Evolutionary conservation across 306 rosid genomes (phyloP), one percentile per base, ranked within the genome.

Genomic region (Cucumis hystrix): DNA sequence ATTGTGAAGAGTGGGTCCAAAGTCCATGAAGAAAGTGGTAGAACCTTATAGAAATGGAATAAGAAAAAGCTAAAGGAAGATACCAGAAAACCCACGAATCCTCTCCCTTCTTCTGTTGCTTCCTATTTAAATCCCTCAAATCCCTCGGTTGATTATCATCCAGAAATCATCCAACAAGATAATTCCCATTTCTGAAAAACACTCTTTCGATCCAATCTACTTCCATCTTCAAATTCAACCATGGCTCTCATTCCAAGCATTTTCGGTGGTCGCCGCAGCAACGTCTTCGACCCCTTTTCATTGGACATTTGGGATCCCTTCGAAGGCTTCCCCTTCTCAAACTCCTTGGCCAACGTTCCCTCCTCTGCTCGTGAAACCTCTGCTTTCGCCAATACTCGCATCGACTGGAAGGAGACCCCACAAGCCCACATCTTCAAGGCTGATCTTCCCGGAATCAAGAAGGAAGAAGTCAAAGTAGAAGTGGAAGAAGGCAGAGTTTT

Each of bases 351-450:
- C 43, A 73, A 25, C 25, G 6, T 9, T 2, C 66, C 84, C 15
- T n/a, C 84, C 74, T 23, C 80, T 0, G 82, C 80, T 21, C 6
- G 68, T 0, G 84, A 85, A 8, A 76, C 85, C 14, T 23, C 85
- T 21, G 83, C 85, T n/a, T 41, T 82, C 14, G 88, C 83, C 18
- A 72, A 82, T 47, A 45, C 83, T 7, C 82, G 79, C 5, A 79
- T 85, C 43, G 83, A 85, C 52, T 85, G 85, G 88, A 85, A 80
- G 20, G 85, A 85, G 43, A 85, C 85, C 5, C 85, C 80, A 7
- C 60, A 82, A 61, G 85, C 83, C 0, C 88, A 85, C 43, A 10
- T 85, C 17, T 79, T 85, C 80, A 85, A 79, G 77, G 88, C 82
- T 5, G 88, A 82, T 60, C 76, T 85, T 0, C 88, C 85, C 0